Conservation (phyloP, 176 grass and related monocot species). For the Zea mays region Zm-B73-REFERENCE-NAM-5.0 NC_050100.1:63491001-63491500, state of each 20-base stretch:
- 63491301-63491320: conserved; percentile 94
- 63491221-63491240: conserved; percentile 81
- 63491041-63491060: conserved; percentile 63
- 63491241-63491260: conserved; percentile 85
- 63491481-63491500: conserved; percentile 84
- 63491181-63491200: conserved; percentile 66
- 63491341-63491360: conserved; percentile 67
- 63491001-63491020: conserved; percentile 48
- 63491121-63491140: conserved; percentile 63
- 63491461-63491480: conserved; percentile 92
- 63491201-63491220: conserved; percentile 81
- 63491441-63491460: conserved; percentile 90
- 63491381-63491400: conserved; percentile 71
- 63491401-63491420: conserved; percentile 87
- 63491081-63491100: conserved; percentile 92
- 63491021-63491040: conserved; percentile 90
- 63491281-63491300: conserved; percentile 83
- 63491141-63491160: conserved; percentile 72
- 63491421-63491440: conserved; percentile 81
- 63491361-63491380: conserved; percentile 60
- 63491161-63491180: conserved; percentile 59
- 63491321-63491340: conserved; percentile 80
- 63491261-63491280: conserved; percentile 76
- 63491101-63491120: conserved; percentile 87
- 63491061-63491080: conserved; percentile 88